phyloP scores from a whole-genome alignment of 805 yeast genomes.

The Saccharomycopsis fibuligera region DNA sequence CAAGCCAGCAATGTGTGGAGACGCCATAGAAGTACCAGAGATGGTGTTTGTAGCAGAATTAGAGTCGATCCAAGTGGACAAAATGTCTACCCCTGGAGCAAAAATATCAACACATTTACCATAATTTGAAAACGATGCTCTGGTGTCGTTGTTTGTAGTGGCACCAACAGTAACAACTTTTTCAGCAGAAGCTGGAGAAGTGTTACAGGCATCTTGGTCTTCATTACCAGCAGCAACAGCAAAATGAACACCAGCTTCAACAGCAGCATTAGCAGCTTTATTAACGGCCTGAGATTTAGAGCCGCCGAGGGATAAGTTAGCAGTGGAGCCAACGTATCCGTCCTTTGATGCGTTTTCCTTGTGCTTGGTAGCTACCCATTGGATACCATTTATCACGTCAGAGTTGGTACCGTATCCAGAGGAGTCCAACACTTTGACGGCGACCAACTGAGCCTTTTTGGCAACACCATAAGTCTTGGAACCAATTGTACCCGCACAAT shows the following conservation, averaged over 20 bases:
- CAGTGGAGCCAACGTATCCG: constrained; percentile 64
- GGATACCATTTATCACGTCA: constrained; percentile 57
- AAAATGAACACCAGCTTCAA: constrained; percentile 48
- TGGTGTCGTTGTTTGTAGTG: constrained; percentile 36
- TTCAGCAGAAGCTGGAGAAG: constrained; percentile 57
- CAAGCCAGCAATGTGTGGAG: constrained; percentile 54
- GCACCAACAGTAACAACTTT: constrained; percentile 50
- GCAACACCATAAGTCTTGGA: constrained; percentile 54
- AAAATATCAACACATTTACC: constrained; percentile 48
- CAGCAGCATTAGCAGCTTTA: constrained; percentile 54
- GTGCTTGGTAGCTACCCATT: constrained; percentile 49
- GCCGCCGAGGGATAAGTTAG: constrained; percentile 59
- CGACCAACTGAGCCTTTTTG: constrained; percentile 50
- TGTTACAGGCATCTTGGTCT: constrained; percentile 51
- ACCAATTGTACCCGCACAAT: constrained; percentile 62
- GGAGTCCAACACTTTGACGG: constrained; percentile 53
- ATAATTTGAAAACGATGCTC: constrained; percentile 48
- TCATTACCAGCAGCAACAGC: constrained; percentile 64
- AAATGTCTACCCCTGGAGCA: constrained; percentile 51
- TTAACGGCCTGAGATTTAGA: constrained; percentile 51
- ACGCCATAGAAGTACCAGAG: constrained; percentile 62
- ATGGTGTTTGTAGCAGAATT: constrained; percentile 41
- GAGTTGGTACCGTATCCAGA: constrained; percentile 56
- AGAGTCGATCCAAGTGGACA: constrained; percentile 51
- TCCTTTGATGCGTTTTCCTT: constrained; percentile 36